phyloP scores from a whole-genome alignment of 441 rosid genomes.

The Gossypium davidsonii region DNA sequence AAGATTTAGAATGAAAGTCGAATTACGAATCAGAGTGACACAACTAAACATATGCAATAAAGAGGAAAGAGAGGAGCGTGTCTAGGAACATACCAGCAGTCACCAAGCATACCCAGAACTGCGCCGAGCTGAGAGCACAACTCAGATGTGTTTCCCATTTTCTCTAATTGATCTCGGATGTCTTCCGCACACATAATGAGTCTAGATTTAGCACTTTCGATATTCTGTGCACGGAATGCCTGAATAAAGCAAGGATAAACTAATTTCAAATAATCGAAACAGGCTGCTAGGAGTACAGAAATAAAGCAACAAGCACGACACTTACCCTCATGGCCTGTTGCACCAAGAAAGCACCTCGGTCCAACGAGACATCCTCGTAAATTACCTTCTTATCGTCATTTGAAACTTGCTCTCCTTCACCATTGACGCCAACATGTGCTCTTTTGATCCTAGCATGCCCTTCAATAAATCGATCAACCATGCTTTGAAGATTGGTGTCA shows the following conservation, averaged over 20 bases:
- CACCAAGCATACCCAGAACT: slow-evolving; percentile 97
- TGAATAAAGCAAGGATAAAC: slow-evolving; percentile 22
- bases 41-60: neutral
- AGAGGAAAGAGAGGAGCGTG: neutral
- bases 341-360: slow-evolving; percentile 94
- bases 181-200: slow-evolving; percentile 77
- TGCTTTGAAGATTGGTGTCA: slow-evolving; percentile 63
- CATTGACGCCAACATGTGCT: slow-evolving; percentile 31
- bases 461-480: slow-evolving; percentile 81
- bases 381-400: slow-evolving; percentile 52
- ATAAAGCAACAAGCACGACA: slow-evolving; percentile 7
- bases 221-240: slow-evolving; percentile 83
- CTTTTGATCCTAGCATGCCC: slow-evolving; percentile 98
- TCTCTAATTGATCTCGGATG: slow-evolving; percentile 63
- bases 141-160: slow-evolving; percentile 66
- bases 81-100: slow-evolving; percentile 67
- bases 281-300: neutral
- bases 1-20: neutral
- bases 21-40: neutral
- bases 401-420: slow-evolving; percentile 40
- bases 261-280: neutral
- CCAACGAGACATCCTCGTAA: slow-evolving; percentile 90
- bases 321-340: slow-evolving; percentile 98
- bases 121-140: slow-evolving; percentile 98
- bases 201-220: slow-evolving; percentile 93